Conservation (phyloP, 495 filamentous ascomycete genomes). For the Rusavskia elegans region DNA sequence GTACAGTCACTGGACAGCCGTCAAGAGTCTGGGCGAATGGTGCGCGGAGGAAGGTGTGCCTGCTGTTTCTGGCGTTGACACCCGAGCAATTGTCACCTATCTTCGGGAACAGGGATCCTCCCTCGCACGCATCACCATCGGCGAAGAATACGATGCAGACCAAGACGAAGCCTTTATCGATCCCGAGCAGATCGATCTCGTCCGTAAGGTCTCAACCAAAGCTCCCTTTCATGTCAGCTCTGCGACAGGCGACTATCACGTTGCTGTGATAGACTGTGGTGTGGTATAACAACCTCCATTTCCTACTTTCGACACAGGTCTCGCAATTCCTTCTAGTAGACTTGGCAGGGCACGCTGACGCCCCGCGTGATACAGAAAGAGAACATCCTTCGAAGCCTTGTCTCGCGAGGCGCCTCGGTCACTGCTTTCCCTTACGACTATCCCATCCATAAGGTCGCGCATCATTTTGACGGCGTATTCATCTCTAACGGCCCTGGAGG, state of each 20-base stretch:
- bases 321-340: no score
- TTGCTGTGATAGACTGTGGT: slow-evolving; percentile 93
- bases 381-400: slow-evolving; percentile 74
- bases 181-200: slow-evolving; percentile 89
- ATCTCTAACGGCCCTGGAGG: slow-evolving; percentile 23
- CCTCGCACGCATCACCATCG: slow-evolving; percentile 84
- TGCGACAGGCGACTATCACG: slow-evolving; percentile 62
- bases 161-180: slow-evolving; percentile 95
- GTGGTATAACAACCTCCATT: slow-evolving; percentile 25
- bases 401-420: slow-evolving; percentile 70
- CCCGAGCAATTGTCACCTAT: slow-evolving; percentile 86
- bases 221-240: slow-evolving; percentile 87
- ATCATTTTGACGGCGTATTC: slow-evolving; percentile 95
- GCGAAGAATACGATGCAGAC: slow-evolving; percentile 96
- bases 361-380: slow-evolving; percentile 41
- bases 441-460: slow-evolving; percentile 92
- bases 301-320: no score
- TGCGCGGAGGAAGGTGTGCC: slow-evolving; percentile 92
- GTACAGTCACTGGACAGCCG: slow-evolving; percentile 97
- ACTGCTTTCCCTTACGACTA: slow-evolving; percentile 93
- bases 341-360: no score
- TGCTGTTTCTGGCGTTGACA: slow-evolving; percentile 93
- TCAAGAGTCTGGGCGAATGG: slow-evolving; percentile 85
- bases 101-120: slow-evolving; percentile 93
- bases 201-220: slow-evolving; percentile 92